These are phyloP conservation scores for Neofusicoccum sp. DNA, from an alignment of 2,329 filamentous ascomycete genomes.

Conservation along the genomic window DNA sequence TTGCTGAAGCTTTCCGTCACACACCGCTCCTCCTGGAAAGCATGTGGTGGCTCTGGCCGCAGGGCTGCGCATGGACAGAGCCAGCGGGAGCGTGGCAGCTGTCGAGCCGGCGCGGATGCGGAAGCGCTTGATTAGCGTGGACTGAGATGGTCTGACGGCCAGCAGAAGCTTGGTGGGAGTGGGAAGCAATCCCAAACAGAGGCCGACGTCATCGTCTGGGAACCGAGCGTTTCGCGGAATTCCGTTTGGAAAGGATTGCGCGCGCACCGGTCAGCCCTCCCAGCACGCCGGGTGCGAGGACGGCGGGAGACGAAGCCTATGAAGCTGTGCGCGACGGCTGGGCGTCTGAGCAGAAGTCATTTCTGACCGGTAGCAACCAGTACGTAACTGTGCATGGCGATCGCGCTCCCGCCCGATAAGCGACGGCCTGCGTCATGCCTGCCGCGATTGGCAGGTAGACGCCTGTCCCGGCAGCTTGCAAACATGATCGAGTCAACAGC, in stretches of 20 bases:
- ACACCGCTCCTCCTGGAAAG: too few species aligned
- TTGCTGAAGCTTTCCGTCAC: background rate
- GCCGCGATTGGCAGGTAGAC: background rate
- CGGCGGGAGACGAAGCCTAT: background rate
- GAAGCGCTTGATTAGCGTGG: slow-evolving; percentile 5
- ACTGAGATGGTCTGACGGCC: background rate
- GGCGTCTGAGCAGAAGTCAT: too few species aligned
- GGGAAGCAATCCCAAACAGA: background rate
- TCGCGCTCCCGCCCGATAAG: background rate
- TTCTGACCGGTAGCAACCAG: too few species aligned
- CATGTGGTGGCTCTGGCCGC: too few species aligned
- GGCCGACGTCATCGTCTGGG: background rate
- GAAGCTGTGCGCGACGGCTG: too few species aligned
- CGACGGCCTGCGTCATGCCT: background rate
- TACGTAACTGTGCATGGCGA: too few species aligned
- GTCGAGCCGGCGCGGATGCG: slow-evolving; percentile 1
- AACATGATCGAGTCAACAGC: background rate
- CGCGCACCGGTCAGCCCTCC: background rate
- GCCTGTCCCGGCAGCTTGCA: too few species aligned
- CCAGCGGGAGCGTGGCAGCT: background rate
- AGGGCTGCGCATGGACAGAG: background rate
- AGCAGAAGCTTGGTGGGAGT: background rate
- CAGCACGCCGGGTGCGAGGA: background rate
- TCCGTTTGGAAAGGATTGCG: background rate
- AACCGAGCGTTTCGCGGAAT: background rate